These are phyloP conservation scores for Alloteropsis angusta DNA, from an alignment of 202 grass and related monocot species.

Conservation along the genomic window DNA sequence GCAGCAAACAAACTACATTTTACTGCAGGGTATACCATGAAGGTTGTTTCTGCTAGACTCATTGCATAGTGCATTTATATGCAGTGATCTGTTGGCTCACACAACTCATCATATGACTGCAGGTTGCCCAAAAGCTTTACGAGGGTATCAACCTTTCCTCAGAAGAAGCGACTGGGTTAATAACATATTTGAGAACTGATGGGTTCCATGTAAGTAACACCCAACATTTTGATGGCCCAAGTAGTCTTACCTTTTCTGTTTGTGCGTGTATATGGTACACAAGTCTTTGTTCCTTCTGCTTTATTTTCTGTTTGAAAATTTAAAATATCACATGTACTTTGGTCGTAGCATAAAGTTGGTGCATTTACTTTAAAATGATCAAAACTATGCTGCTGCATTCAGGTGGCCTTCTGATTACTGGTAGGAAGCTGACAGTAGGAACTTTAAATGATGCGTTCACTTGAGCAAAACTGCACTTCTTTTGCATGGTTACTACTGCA, in stretches of 20 bases:
- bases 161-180: slow-evolving; percentile 81
- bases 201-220: slow-evolving; percentile 68
- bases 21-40: slow-evolving; percentile 71
- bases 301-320: not conserved
- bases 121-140: slow-evolving; percentile 93
- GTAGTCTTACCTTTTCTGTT: slow-evolving; percentile 6
- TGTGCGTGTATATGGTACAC: not conserved
- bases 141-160: slow-evolving; percentile 83
- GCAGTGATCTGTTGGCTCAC: slow-evolving; percentile 11
- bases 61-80: slow-evolving; percentile 11
- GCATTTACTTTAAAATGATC: not conserved
- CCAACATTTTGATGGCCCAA: slow-evolving; percentile 10
- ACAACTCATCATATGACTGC: slow-evolving; percentile 32
- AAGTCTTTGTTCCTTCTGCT: not conserved
- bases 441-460: not conserved
- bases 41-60: slow-evolving; percentile 44
- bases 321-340: not conserved
- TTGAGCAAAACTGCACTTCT: not conserved
- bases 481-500: slow-evolving; percentile 4
- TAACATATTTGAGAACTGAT: slow-evolving; percentile 97
- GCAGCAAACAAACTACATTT: slow-evolving; percentile 76
- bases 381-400: not conserved
- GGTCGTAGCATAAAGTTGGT: not conserved
- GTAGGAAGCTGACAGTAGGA: not conserved
- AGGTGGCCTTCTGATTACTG: not conserved